Evolutionary conservation across 169 alveolate genomes (phyloP), one percentile per base, ranked within the genome.

Genomic region (Plasmodium vinckei): DNA sequence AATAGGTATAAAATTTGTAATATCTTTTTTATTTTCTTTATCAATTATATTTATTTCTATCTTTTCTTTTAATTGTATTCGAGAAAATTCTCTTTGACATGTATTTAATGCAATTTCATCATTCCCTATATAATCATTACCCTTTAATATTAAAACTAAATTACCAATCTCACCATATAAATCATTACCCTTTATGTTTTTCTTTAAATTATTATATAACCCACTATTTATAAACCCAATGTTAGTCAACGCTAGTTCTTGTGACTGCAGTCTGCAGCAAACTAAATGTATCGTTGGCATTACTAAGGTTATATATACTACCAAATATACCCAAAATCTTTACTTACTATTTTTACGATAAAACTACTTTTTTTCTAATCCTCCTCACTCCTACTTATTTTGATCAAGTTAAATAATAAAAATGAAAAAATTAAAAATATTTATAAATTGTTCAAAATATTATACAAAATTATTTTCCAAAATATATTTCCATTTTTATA

Each of bases 61-160:
- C 51, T 6, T 59, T 65, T 91, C 94, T 53, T 92, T 82, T 19
- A 88, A 82, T 23, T 91, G 93, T 7, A 91, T 91, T 46, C 69
- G 56, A 9, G 92, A 91, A 70, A 68, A 87, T 57, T 91, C 93
- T 10, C 94, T 87, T 33, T 91, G 94, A 49, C 91, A 87, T 39
- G 92, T 91, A 51, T 91, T 91, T 70, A 91, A 49, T 15, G 92
- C 94, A 21, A 91, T 70, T 69, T 91, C 94, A 12, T 92, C 94
- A 49, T 59, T 61, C 15, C 90, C 71, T n/a, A 91, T 88, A 71
- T 92, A 67, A 9, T 61, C 92, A 53, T 91, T 92, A 13, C 89
- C 72, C 15, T 87, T 84, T 56, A 91, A 47, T 65, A 87, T 91
- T 51, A 91, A 69, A 67, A 91, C 92, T 19, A 87, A n/a, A 64